Base-by-base conservation (phyloP, 2,329 filamentous ascomycete species). In the Sphaerulina populicola region DNA sequence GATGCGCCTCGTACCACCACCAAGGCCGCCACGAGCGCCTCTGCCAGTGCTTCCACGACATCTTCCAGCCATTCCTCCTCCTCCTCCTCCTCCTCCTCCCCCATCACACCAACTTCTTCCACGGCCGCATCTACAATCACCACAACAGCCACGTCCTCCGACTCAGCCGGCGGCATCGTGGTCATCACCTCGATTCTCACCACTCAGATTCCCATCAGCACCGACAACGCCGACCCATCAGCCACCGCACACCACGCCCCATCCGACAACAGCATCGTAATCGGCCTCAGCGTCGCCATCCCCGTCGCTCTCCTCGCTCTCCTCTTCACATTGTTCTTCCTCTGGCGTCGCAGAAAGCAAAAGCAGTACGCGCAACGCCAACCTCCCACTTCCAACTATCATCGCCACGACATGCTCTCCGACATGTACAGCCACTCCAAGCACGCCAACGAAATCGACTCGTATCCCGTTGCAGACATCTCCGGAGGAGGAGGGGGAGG, bases 371-470 rank as follows among this genome's bases (percentile, higher is more conserved):
- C 27, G n/a, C 40, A 45, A 9, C 41, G 42, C 15, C 33, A 49
- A 3, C 51, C 47, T n/a, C 51, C 54, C 6, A 46, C 49, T 5
- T 53, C 54, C 33, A 46, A 42, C 10, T 31, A 47, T 7, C 42
- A 41, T 3, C 38, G 36, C 30, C 27, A 44, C 36, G 44, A 51
- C 27, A 48, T 54, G 45, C 2, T 18, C 18, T 38, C 47, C 10
- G 45, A 48, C 45, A 56, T 56, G 54, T 56, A 56, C 44, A 27
- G 41, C 3, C 45, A 53, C 23, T 21, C 38, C 39, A 54, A 56
- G 15, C 18, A 47, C 18, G 52, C 54, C 1, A 47, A 41, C 38
- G 54, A 56, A 29, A 44, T 53, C 29, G 51, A 53, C 48, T 38
- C 42, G 18, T 51, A 39, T 5, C 52, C 52, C 0, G 47, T 54